Evolutionary conservation across 768 basidiomycete species (phyloP).

Genomic region (Leucocoprinus sp.): DNA sequence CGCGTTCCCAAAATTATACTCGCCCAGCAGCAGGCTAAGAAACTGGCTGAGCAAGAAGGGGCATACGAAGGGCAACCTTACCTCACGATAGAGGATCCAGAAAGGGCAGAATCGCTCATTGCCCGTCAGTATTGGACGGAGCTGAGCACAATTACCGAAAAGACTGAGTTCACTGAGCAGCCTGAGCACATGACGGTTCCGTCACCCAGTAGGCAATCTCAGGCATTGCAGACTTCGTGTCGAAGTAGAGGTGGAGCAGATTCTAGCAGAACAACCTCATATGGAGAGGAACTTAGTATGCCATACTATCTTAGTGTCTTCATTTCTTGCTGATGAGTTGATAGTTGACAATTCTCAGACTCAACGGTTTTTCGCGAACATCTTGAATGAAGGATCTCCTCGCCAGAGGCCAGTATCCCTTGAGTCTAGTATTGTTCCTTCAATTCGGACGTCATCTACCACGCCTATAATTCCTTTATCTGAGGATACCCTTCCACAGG

Average conservation of each 20-base stretch:
- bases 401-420: conserved; percentile 1
- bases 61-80: conserved; percentile 9
- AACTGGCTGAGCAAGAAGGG: conserved; percentile 19
- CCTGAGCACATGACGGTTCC: conserved; percentile 33
- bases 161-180: conserved; percentile 41
- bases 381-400: conserved; percentile 4
- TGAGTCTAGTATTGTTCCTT: conserved; percentile 18
- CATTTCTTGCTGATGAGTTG: not conserved
- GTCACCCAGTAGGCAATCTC: conserved; percentile 39
- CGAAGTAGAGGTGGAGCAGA: conserved; percentile 10
- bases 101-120: conserved; percentile 14
- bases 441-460: conserved; percentile 24
- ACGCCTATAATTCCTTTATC: conserved; percentile 2
- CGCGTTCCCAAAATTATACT: conserved; percentile 52
- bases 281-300: conserved; percentile 56
- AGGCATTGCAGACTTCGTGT: conserved; percentile 13
- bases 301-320: not conserved
- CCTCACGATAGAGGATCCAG: conserved; percentile 17
- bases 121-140: conserved; percentile 22
- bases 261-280: conserved; percentile 46
- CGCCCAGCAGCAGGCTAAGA: conserved; percentile 44
- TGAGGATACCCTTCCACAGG: conserved; percentile 9
- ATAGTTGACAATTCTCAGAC: conserved; percentile 9
- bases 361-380: conserved; percentile 2
- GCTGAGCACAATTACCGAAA: conserved; percentile 62